Evolutionary conservation across 2,329 filamentous ascomycete species (phyloP), one percentile per base, ranked within the genome.

Genomic region (Pseudocercospora ulei): DNA sequence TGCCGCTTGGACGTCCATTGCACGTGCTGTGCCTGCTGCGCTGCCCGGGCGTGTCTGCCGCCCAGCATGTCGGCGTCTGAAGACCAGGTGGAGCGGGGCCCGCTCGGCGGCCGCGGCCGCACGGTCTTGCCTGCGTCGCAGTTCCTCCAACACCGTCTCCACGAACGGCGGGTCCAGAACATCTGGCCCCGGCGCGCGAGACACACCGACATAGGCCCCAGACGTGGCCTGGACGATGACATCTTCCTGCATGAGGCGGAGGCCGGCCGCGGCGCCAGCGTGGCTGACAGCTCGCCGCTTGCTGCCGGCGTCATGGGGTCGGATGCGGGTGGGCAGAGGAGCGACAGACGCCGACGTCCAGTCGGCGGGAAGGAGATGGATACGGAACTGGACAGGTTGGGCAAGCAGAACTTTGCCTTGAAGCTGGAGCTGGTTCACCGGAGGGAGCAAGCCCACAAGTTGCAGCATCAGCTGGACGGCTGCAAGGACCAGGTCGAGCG

Each of bases 331-430:
- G 41, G 36, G 8, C 41, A 35, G 23, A 48, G 33, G 24, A 49
- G 44, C 34, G 45, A 50, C 35, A 44, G 44, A 27, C 45, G 48
- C 23, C 42, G 78, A 83, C 34, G 52, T 80, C 70, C 73, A 77
- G n/a, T n/a, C n/a, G n/a, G n/a, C n/a, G n/a, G n/a, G n/a, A n/a
- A n/a, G n/a, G n/a, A n/a, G n/a, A n/a, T n/a, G n/a, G n/a, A n/a
- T n/a, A n/a, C n/a, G n/a, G n/a, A n/a, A 38, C 62, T 83, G 36
- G 80, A 79, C 3, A 77, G 68, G 1, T 62, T 84, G 13, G 76
- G 79, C 57, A 85, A 85, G 56, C 75, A 82, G 60, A 85, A 84
- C 53, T 85, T 84, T 50, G 79, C 82, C 49, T 67, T 85, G 26
- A 84, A 85, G 58, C 65, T 84, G 19, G 79, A 84, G 55, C 60